phyloP scores from a whole-genome alignment of 805 yeast species.

The Cyberlindnera maritima region DNA sequence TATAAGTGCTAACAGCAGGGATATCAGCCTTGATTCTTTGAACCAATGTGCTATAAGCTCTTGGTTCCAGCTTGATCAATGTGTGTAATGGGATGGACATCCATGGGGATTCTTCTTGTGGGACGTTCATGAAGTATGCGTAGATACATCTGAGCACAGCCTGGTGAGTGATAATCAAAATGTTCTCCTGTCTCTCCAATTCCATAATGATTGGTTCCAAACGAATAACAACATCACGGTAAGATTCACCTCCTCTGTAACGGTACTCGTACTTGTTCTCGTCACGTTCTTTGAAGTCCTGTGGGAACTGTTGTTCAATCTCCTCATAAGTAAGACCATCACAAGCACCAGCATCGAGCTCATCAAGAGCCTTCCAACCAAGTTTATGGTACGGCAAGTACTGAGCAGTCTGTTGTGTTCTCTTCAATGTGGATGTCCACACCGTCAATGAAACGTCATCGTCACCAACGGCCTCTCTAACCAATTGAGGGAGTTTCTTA shows the following conservation, averaged over 20 bases:
- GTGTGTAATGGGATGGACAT: conserved; percentile 98
- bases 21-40: conserved; percentile 91
- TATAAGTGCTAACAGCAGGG: conserved; percentile 96
- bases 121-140: conserved; percentile 98
- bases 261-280: conserved; percentile 94
- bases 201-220: conserved; percentile 98
- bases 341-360: conserved; percentile 95
- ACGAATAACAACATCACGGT: conserved; percentile 91
- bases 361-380: conserved; percentile 96
- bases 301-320: conserved; percentile 80
- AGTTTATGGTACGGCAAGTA: conserved; percentile 76
- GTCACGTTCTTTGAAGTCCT: conserved; percentile 93
- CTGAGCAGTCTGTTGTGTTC: conserved; percentile 93
- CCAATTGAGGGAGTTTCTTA: conserved; percentile 72
- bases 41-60: conserved; percentile 87
- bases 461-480: conserved; percentile 44
- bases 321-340: conserved; percentile 97
- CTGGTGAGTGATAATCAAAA: conserved; percentile 94
- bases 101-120: conserved; percentile 98
- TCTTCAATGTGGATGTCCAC: conserved; percentile 89
- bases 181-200: conserved; percentile 93
- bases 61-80: conserved; percentile 88
- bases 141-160: conserved; percentile 95
- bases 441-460: conserved; percentile 70
- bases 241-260: conserved; percentile 96